phyloP scores from a whole-genome alignment of 1,284 basidiomycete species.

The Naganishia sp. region DNA sequence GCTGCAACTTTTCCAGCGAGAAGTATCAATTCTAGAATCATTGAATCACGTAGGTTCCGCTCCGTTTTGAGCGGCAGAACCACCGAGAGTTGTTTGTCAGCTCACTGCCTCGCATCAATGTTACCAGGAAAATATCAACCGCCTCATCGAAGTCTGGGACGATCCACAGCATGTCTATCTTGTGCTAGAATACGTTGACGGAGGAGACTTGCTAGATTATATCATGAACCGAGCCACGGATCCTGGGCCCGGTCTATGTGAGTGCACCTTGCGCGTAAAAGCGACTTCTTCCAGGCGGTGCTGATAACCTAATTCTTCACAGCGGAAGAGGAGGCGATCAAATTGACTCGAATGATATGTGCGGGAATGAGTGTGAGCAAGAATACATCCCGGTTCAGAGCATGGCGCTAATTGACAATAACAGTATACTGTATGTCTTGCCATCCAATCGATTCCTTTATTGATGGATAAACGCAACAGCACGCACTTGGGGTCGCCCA shows the following conservation, averaged over 20 bases:
- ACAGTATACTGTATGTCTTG: slow-evolving; percentile 45
- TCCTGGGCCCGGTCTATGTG: slow-evolving; percentile 61
- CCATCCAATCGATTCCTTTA: neutral
- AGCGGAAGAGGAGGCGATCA: slow-evolving; percentile 50
- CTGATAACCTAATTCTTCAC: neutral
- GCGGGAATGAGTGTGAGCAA: slow-evolving; percentile 47
- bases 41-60: slow-evolving; percentile 63
- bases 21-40: slow-evolving; percentile 74
- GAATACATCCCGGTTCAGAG: neutral
- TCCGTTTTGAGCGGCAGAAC: neutral
- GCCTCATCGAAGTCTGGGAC: slow-evolving; percentile 74
- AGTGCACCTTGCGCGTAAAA: slow-evolving; percentile 43
- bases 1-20: slow-evolving; percentile 64
- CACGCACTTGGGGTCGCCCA: slow-evolving; percentile 64
- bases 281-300: too few species aligned
- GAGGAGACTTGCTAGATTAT: slow-evolving; percentile 83
- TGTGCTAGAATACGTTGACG: slow-evolving; percentile 64
- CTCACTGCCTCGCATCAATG: neutral
- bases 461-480: slow-evolving; percentile 33
- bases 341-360: slow-evolving; percentile 51
- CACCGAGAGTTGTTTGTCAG: neutral
- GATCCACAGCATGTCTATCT: slow-evolving; percentile 65
- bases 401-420: neutral
- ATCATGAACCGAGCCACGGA: slow-evolving; percentile 59
- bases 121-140: slow-evolving; percentile 69